Conservation (phyloP, 768 basidiomycete genomes). For the Paxillus rubicundulus region DNA sequence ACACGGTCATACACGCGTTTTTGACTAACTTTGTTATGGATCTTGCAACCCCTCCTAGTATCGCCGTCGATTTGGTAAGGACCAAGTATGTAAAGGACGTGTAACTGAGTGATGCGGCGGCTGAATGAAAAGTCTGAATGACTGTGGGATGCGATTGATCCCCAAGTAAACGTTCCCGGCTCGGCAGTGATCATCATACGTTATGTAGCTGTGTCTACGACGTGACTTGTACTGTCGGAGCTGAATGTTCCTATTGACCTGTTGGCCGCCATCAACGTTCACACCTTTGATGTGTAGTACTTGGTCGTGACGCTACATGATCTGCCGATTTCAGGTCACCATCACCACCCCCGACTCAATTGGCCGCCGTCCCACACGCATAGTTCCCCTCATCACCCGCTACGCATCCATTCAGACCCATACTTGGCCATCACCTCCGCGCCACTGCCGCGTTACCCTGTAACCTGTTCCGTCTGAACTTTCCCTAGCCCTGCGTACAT, state of each 20-base stretch:
- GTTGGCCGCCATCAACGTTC: neutral
- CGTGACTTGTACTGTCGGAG: neutral
- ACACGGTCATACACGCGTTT: slow-evolving; percentile 3
- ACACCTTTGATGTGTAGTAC: neutral
- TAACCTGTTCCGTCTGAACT: neutral
- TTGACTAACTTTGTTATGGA: slow-evolving; percentile 8
- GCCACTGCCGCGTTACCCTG: neutral
- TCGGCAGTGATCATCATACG: neutral
- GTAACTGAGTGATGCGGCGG: neutral
- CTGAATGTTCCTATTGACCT: neutral
- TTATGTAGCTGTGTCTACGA: neutral
- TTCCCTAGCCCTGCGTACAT: neutral
- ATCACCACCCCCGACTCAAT: neutral
- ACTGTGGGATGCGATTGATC: slow-evolving; percentile 1
- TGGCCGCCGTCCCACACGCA: neutral
- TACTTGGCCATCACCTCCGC: neutral
- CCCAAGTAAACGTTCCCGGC: neutral
- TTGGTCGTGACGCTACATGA: too few species aligned
- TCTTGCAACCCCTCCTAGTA: slow-evolving; percentile 3
- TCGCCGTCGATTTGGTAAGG: slow-evolving; percentile 11
- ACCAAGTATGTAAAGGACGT: neutral
- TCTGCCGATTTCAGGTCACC: neutral
- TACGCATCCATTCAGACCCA: neutral
- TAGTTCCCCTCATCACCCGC: too few species aligned
- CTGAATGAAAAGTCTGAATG: neutral